These are phyloP conservation scores for Blastocystis hominis DNA, from an alignment of 352 stramenopile genomes.

Conservation along the genomic window DNA sequence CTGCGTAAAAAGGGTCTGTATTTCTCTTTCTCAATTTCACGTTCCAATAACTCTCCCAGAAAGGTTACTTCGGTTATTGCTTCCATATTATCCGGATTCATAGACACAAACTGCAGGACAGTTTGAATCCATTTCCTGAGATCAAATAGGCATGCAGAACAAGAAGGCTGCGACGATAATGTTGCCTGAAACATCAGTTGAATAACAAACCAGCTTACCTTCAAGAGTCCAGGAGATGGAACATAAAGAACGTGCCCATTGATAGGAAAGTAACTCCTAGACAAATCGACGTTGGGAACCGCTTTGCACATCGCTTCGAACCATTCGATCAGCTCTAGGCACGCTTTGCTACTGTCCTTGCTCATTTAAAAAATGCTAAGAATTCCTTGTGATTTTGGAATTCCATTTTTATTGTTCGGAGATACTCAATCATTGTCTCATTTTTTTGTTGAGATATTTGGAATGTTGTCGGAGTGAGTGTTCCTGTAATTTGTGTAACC, in stretches of 20 bases:
- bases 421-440: background rate
- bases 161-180: slow-evolving; percentile 23
- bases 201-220: background rate
- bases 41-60: background rate
- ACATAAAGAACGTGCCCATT: background rate
- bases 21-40: slow-evolving; percentile 39
- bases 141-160: background rate
- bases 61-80: background rate
- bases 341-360: slow-evolving; percentile 29
- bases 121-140: slow-evolving; percentile 29
- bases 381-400: background rate
- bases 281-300: slow-evolving; percentile 21
- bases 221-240: slow-evolving; percentile 1
- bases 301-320: slow-evolving; percentile 42
- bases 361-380: background rate
- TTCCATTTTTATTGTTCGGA: background rate
- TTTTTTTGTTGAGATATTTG: slow-evolving; percentile 38
- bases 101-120: background rate
- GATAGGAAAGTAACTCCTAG: slow-evolving; percentile 12
- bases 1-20: slow-evolving; percentile 24
- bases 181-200: background rate
- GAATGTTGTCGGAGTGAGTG: slow-evolving; percentile 45
- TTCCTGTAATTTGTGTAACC: background rate
- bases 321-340: slow-evolving; percentile 34
- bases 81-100: background rate